These are phyloP conservation scores for Spathaspora sp. DNA, from an alignment of 805 yeast genomes.

Conservation along the genomic window DNA sequence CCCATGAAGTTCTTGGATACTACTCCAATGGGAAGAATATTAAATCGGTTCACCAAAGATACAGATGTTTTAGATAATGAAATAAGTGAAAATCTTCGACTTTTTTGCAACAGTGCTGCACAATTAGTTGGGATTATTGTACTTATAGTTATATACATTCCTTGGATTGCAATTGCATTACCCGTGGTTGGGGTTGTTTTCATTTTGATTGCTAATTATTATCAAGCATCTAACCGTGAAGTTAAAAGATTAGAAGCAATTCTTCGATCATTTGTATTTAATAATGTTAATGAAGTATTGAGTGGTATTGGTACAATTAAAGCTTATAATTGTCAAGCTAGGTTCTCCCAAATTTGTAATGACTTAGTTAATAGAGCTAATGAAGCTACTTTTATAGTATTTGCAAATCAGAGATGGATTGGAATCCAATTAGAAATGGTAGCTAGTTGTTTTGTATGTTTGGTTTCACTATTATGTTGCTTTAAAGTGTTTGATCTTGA, in stretches of 20 bases:
- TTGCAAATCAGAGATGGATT: conserved; percentile 74
- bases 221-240: conserved; percentile 72
- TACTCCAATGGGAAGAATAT: conserved; percentile 80
- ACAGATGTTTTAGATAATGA: conserved; percentile 77
- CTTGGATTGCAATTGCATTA: conserved; percentile 69
- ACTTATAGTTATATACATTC: conserved; percentile 63
- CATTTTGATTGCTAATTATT: conserved; percentile 46
- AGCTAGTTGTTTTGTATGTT: conserved; percentile 47
- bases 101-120: conserved; percentile 48
- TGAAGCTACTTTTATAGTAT: conserved; percentile 59
- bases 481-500: conserved; percentile 55
- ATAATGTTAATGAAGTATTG: conserved; percentile 67
- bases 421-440: conserved; percentile 56
- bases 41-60: conserved; percentile 81
- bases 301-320: conserved; percentile 65
- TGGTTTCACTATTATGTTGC: conserved; percentile 58
- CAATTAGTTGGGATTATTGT: conserved; percentile 58
- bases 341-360: conserved; percentile 49
- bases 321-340: conserved; percentile 45
- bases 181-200: conserved; percentile 49
- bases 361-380: conserved; percentile 55
- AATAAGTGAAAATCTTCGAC: conserved; percentile 59
- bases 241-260: conserved; percentile 73
- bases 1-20: conserved; percentile 79
- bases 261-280: conserved; percentile 65